Evolutionary conservation across 352 stramenopile species (phyloP).

Genomic region (Globisporangium heterothallicum): DNA sequence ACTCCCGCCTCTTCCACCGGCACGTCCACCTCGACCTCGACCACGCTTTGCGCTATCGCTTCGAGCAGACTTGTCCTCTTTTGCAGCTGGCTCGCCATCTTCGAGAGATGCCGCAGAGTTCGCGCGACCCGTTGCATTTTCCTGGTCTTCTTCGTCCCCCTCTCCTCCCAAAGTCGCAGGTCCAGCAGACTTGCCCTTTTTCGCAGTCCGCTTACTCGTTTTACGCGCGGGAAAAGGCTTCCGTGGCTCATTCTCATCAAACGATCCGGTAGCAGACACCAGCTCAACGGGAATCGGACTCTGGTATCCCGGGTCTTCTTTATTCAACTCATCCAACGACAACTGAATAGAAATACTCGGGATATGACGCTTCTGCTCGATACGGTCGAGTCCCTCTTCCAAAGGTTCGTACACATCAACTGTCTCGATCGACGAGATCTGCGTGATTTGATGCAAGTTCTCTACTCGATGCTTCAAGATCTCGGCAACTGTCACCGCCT

Average conservation of each 20-base stretch:
- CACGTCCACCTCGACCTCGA: constrained; percentile 18
- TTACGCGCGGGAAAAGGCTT: constrained; percentile 15
- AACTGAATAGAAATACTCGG: constrained; percentile 72
- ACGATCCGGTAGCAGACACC: constrained; percentile 27
- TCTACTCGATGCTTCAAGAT: constrained; percentile 76
- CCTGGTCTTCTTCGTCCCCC: constrained; percentile 14
- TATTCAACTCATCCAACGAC: constrained; percentile 60
- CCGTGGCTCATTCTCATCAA: constrained; percentile 24
- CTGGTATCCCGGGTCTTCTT: constrained; percentile 59
- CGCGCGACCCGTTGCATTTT: constrained; percentile 3
- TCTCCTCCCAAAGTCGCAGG: constrained; percentile 1
- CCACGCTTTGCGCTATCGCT: constrained; percentile 4
- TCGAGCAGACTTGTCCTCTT: constrained; percentile 4
- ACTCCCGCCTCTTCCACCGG: constrained; percentile 11
- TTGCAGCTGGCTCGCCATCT: background rate
- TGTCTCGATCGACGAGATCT: constrained; percentile 74
- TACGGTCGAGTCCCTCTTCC: constrained; percentile 77
- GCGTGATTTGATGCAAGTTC: constrained; percentile 70
- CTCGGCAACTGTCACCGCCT: constrained; percentile 80
- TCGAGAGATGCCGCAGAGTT: background rate
- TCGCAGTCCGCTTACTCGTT: constrained; percentile 16
- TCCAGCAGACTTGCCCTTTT: constrained; percentile 15
- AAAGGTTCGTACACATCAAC: constrained; percentile 81
- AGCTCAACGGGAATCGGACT: constrained; percentile 58
- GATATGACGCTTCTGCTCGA: constrained; percentile 68